Evolutionary conservation across 2,329 filamentous ascomycete species (phyloP).

Genomic region (Fusarium sarcochroum): DNA sequence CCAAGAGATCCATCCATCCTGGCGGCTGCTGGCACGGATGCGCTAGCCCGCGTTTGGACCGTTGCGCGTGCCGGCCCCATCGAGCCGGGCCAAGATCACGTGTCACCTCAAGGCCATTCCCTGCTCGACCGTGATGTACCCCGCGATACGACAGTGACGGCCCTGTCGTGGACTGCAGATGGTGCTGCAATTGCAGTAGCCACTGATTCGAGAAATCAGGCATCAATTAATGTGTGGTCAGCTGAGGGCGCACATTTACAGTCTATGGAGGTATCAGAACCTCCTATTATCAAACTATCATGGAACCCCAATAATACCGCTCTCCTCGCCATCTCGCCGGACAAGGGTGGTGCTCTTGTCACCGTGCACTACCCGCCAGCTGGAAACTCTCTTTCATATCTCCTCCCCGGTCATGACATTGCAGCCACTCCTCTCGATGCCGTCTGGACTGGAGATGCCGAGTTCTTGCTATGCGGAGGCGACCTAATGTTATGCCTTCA

Average conservation of each 20-base stretch:
- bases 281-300: constrained; percentile 72
- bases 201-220: constrained; percentile 65
- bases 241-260: constrained; percentile 66
- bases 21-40: constrained; percentile 77
- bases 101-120: constrained; percentile 54
- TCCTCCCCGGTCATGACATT: constrained; percentile 65
- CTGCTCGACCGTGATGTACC: constrained; percentile 69
- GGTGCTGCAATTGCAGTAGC: constrained; percentile 71
- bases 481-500: constrained; percentile 65
- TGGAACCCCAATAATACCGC: constrained; percentile 71
- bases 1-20: constrained; percentile 74
- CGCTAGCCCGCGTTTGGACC: constrained; percentile 78
- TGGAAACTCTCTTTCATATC: constrained; percentile 62
- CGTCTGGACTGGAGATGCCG: constrained; percentile 70
- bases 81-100: constrained; percentile 58
- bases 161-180: constrained; percentile 72
- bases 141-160: constrained; percentile 67
- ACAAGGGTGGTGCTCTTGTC: constrained; percentile 67
- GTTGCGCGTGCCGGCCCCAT: constrained; percentile 67
- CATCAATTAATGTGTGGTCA: constrained; percentile 70
- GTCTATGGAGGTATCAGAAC: constrained; percentile 69
- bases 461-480: constrained; percentile 72
- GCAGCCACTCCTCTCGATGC: constrained; percentile 68
- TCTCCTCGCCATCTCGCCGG: constrained; percentile 71
- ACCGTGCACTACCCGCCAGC: constrained; percentile 66